These are phyloP conservation scores for Chaetomium tenue DNA, from an alignment of 495 filamentous ascomycete species.

Conservation along the genomic window DNA sequence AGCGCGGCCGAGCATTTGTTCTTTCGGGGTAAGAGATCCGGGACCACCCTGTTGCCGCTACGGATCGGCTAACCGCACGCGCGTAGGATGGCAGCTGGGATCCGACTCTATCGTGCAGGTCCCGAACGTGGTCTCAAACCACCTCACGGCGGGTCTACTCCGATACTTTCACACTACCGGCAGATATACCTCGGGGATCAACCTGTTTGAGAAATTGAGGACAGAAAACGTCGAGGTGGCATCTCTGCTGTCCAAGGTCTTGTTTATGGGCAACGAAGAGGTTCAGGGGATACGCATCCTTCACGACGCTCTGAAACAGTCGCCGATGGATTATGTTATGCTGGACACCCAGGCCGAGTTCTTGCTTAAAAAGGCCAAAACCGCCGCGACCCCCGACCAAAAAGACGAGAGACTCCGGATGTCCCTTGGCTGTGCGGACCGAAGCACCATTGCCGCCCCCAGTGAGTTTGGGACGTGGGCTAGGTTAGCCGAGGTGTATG, in stretches of 20 bases:
- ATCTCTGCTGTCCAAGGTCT: slow-evolving; percentile 82
- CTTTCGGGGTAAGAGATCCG: slow-evolving; percentile 69
- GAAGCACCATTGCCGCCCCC: slow-evolving; percentile 88
- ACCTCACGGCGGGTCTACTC: slow-evolving; percentile 86
- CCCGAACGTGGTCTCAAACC: slow-evolving; percentile 94
- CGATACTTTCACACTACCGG: slow-evolving; percentile 96
- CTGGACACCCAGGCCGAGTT: slow-evolving; percentile 94
- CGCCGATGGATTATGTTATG: slow-evolving; percentile 94
- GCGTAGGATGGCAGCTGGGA: slow-evolving; percentile 83
- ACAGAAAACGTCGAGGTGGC: slow-evolving; percentile 89
- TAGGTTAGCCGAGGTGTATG: slow-evolving; percentile 85
- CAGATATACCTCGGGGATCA: slow-evolving; percentile 92
- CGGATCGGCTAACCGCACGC: not conserved
- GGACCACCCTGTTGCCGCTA: not conserved
- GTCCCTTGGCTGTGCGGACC: slow-evolving; percentile 89
- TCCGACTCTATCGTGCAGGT: slow-evolving; percentile 98
- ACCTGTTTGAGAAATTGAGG: slow-evolving; percentile 94
- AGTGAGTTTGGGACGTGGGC: slow-evolving; percentile 99
- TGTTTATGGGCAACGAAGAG: slow-evolving; percentile 92
- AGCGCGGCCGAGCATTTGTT: slow-evolving; percentile 93
- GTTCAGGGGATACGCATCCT: slow-evolving; percentile 88
- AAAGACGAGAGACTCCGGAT: slow-evolving; percentile 64
- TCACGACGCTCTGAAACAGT: slow-evolving; percentile 80
- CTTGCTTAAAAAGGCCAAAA: slow-evolving; percentile 73
- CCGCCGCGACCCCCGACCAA: slow-evolving; percentile 46